Percentiles rank a stretch among this genome's conserved stretches.
phyloP scores from a whole-genome alignment of 306 rosid genomes.

The Sicyos baderoa region DNA sequence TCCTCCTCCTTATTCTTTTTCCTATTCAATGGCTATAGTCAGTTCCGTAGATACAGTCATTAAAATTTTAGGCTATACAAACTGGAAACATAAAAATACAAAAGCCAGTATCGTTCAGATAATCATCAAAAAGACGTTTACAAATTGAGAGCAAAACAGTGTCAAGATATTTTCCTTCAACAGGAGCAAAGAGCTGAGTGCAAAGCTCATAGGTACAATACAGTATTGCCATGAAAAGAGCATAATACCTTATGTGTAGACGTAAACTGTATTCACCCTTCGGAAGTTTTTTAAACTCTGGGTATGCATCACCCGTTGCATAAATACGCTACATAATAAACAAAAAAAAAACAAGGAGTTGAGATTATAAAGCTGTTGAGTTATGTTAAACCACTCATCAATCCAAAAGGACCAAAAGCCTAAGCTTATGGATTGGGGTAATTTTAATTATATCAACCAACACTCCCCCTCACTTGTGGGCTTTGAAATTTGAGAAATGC shows the following conservation, averaged over 20 bases:
- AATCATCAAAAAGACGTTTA: not conserved
- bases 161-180: not conserved
- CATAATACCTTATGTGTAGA: constrained; percentile 62
- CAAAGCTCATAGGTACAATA: not conserved
- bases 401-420: too few relatives aligned
- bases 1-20: not conserved
- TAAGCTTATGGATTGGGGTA: too few relatives aligned
- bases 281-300: constrained; percentile 61
- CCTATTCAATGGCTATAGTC: not conserved
- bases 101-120: not conserved
- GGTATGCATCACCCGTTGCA: constrained; percentile 86
- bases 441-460: too few relatives aligned
- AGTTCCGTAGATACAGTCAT: not conserved
- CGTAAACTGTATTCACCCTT: constrained; percentile 84
- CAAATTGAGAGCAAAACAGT: too few relatives aligned
- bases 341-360: constrained; percentile 2
- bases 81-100: not conserved
- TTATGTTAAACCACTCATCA: too few relatives aligned
- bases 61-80: not conserved
- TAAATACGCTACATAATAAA: constrained; percentile 51
- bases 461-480: too few relatives aligned
- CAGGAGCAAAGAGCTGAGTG: not conserved
- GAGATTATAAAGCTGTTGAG: constrained; percentile 18
- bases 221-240: constrained; percentile 21
- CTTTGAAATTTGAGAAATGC: too few relatives aligned